phyloP scores from a whole-genome alignment of 352 stramenopile genomes.

The Pythium brachiatum region DNA sequence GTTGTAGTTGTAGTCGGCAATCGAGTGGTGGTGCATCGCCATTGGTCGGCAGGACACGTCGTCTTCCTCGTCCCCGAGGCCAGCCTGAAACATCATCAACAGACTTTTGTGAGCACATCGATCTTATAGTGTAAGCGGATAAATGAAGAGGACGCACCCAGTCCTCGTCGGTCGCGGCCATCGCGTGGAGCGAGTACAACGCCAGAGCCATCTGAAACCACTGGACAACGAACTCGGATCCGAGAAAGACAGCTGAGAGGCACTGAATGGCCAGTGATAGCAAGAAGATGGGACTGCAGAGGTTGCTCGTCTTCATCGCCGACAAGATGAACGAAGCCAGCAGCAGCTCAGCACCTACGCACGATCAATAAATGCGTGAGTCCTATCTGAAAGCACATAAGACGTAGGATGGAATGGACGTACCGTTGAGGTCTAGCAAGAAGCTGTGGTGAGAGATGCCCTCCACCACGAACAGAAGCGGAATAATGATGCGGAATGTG shows the following conservation, averaged over 20 bases:
- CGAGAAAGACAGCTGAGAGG: constrained; percentile 77
- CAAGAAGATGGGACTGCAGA: constrained; percentile 83
- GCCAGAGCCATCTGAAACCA: constrained; percentile 81
- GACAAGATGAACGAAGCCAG: constrained; percentile 85
- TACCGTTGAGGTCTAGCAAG: constrained; percentile 87
- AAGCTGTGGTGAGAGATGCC: constrained; percentile 89
- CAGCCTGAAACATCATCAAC: constrained; percentile 28
- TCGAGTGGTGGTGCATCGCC: constrained; percentile 58
- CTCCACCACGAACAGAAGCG: constrained; percentile 83
- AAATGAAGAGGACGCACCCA: constrained; percentile 43
- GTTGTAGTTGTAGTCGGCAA: constrained; percentile 76
- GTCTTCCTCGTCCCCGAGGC: constrained; percentile 60
- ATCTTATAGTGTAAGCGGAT: neutral
- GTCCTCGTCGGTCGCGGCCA: constrained; percentile 71
- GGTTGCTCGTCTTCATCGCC: constrained; percentile 82
- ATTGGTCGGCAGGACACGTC: constrained; percentile 51
- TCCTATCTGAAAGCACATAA: constrained; percentile 8
- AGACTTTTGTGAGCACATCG: neutral
- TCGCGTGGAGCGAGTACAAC: constrained; percentile 81
- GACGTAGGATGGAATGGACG: neutral
- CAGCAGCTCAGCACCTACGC: constrained; percentile 66
- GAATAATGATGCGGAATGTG: constrained; percentile 80
- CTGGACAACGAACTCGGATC: constrained; percentile 78
- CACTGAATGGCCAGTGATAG: constrained; percentile 75
- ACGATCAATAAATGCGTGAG: too few relatives aligned